Percentiles rank a stretch among this genome's conserved stretches.
These are phyloP conservation scores for Colletotrichum trifolii DNA, from an alignment of 2,329 filamentous ascomycete genomes.

Conservation along the genomic window DNA sequence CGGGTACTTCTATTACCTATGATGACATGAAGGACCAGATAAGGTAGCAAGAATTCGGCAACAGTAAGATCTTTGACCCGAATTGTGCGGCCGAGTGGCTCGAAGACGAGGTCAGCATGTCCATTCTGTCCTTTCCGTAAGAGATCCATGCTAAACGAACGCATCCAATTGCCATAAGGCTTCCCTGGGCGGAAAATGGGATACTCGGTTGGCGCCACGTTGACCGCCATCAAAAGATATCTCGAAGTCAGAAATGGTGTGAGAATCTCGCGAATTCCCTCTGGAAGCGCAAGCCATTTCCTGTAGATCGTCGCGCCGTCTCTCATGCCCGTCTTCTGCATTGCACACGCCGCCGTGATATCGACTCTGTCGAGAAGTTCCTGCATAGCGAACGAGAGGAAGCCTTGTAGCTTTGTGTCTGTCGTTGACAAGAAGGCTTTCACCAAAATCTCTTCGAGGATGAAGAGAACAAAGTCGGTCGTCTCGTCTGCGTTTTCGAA, in stretches of 20 bases:
- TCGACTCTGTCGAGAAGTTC: slow-evolving; percentile 84
- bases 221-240: slow-evolving; percentile 77
- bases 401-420: slow-evolving; percentile 88
- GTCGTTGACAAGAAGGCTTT: slow-evolving; percentile 92
- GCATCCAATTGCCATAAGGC: slow-evolving; percentile 84
- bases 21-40: slow-evolving; percentile 84
- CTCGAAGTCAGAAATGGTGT: slow-evolving; percentile 88
- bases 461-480: slow-evolving; percentile 85
- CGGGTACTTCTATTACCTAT: slow-evolving; percentile 73
- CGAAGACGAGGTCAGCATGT: slow-evolving; percentile 82
- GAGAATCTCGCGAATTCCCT: slow-evolving; percentile 82
- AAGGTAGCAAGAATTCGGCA: slow-evolving; percentile 89
- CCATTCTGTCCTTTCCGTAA: slow-evolving; percentile 80
- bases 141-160: slow-evolving; percentile 82
- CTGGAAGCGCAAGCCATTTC: slow-evolving; percentile 83
- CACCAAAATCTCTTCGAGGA: slow-evolving; percentile 88
- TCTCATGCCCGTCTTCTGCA: slow-evolving; percentile 49
- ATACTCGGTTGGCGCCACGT: slow-evolving; percentile 70
- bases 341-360: slow-evolving; percentile 68
- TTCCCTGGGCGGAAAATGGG: slow-evolving; percentile 79
- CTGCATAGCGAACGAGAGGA: slow-evolving; percentile 95
- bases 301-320: slow-evolving; percentile 71
- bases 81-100: slow-evolving; percentile 83
- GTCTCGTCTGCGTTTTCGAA: slow-evolving; percentile 83
- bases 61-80: slow-evolving; percentile 87